A percentile compares a stretch with the other conserved stretches of the same genome.
These are phyloP conservation scores for Torulaspora microellipsoides DNA, from an alignment of 805 yeast genomes.

Conservation along the genomic window DNA sequence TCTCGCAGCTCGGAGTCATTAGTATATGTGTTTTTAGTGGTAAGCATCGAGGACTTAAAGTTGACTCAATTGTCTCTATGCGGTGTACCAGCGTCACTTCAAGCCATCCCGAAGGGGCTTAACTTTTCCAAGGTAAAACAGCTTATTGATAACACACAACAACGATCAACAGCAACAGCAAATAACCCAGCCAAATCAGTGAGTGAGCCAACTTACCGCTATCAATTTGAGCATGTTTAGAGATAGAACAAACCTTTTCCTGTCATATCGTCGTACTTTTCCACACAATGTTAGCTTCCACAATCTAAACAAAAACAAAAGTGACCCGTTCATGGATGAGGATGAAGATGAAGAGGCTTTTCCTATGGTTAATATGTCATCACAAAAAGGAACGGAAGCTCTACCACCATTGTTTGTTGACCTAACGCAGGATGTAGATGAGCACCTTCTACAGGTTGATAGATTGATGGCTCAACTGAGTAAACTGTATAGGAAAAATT, in stretches of 20 bases:
- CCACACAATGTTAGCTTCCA: slow-evolving; percentile 65
- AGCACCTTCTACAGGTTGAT: slow-evolving; percentile 48
- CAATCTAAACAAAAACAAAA: slow-evolving; percentile 34
- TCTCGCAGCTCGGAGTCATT: too few relatives aligned
- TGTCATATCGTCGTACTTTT: slow-evolving; percentile 84
- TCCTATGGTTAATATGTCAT: slow-evolving; percentile 26
- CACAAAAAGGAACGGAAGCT: slow-evolving; percentile 53
- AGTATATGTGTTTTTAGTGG: too few relatives aligned
- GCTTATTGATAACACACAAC: too few relatives aligned
- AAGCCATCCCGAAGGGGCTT: too few relatives aligned
- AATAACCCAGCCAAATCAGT: too few relatives aligned
- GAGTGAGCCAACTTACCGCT: too few relatives aligned
- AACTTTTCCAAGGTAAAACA: too few relatives aligned
- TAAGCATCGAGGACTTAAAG: too few relatives aligned
- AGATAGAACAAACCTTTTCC: slow-evolving; percentile 87
- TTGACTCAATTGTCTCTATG: too few relatives aligned
- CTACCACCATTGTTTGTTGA: slow-evolving; percentile 79
- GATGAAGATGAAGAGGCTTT: slow-evolving; percentile 31
- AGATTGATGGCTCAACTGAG: slow-evolving; percentile 55
- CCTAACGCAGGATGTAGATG: slow-evolving; percentile 67
- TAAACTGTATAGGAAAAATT: slow-evolving; percentile 69
- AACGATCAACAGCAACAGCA: too few relatives aligned
- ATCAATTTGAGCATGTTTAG: slow-evolving; percentile 56
- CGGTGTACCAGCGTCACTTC: too few relatives aligned
- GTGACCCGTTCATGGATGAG: slow-evolving; percentile 25